Evolutionary conservation across 805 yeast species (phyloP).

Genomic region (Monosporozyma aquatica): DNA sequence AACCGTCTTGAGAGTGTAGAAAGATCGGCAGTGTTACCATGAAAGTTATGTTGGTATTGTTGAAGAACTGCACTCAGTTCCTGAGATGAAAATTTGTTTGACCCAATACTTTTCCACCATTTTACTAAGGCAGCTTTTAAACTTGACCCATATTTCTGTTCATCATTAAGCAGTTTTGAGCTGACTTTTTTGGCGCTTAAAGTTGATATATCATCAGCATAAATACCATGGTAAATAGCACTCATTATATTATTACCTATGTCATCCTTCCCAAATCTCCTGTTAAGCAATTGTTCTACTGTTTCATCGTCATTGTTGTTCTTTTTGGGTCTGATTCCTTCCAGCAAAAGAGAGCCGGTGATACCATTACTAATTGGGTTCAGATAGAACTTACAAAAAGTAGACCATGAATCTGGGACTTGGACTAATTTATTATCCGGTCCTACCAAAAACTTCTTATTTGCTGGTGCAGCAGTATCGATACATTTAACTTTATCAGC

Average conservation of each 20-base stretch:
- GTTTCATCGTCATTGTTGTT: slow-evolving; percentile 49
- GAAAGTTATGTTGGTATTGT: slow-evolving; percentile 34
- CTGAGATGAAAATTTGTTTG: neutral
- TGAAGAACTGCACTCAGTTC: slow-evolving; percentile 1
- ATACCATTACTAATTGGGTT: slow-evolving; percentile 41
- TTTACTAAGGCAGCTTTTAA: slow-evolving; percentile 37
- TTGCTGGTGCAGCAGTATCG: slow-evolving; percentile 49
- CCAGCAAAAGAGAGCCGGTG: slow-evolving; percentile 38
- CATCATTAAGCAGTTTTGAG: slow-evolving; percentile 47
- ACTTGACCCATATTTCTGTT: slow-evolving; percentile 51
- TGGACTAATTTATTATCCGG: slow-evolving; percentile 39
- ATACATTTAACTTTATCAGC: slow-evolving; percentile 50
- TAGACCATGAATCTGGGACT: slow-evolving; percentile 40
- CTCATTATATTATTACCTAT: slow-evolving; percentile 53
- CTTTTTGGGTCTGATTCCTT: slow-evolving; percentile 33
- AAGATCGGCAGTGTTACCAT: slow-evolving; percentile 34
- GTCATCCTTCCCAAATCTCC: slow-evolving; percentile 53
- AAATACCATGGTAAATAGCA: slow-evolving; percentile 82
- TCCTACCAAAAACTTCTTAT: slow-evolving; percentile 58
- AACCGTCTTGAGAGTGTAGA: slow-evolving; percentile 31
- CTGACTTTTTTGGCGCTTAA: slow-evolving; percentile 59
- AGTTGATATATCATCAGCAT: slow-evolving; percentile 70
- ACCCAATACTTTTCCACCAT: slow-evolving; percentile 10
- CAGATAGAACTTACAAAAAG: slow-evolving; percentile 30
- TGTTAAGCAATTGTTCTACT: slow-evolving; percentile 51